Conservation (phyloP, 371 early-diverging fungal species). For the Rhizomucor pusillus region DNA sequence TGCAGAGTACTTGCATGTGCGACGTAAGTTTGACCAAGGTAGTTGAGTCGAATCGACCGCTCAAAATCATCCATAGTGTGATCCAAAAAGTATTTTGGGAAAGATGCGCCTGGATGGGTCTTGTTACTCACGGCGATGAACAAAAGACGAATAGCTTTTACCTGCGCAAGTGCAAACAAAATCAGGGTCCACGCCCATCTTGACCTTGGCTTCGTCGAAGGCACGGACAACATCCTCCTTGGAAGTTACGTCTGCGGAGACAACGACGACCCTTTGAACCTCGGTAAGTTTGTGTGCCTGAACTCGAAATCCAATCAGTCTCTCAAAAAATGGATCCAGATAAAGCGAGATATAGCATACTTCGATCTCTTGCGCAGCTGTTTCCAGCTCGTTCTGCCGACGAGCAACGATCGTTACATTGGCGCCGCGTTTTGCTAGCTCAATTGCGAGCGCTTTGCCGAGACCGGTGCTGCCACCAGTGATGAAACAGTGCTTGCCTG, state of each 20-base stretch:
- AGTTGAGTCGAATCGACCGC: conserved; percentile 70
- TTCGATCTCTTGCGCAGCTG: conserved; percentile 57
- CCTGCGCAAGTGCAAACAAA: conserved; percentile 84
- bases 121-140: too few relatives aligned
- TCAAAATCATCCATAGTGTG: conserved; percentile 63
- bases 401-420: conserved; percentile 91
- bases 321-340: too few relatives aligned
- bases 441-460: conserved; percentile 80
- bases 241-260: conserved; percentile 64
- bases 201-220: conserved; percentile 59
- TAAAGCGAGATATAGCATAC: conserved; percentile 20
- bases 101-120: conserved; percentile 53
- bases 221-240: conserved; percentile 55
- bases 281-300: conserved; percentile 12
- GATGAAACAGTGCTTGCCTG: conserved; percentile 76
- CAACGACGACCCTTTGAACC: conserved; percentile 46
- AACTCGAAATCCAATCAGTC: not conserved
- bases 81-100: conserved; percentile 77
- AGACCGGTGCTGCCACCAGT: conserved; percentile 95
- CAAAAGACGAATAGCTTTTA: too few relatives aligned
- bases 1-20: conserved; percentile 57
- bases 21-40: conserved; percentile 75
- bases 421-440: conserved; percentile 74
- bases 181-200: conserved; percentile 62
- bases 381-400: conserved; percentile 52